Percentiles rank a stretch among this genome's conserved stretches.
Evolutionary conservation across 2,329 filamentous ascomycete genomes (phyloP).

Genomic region (Verticillium isaacii): DNA sequence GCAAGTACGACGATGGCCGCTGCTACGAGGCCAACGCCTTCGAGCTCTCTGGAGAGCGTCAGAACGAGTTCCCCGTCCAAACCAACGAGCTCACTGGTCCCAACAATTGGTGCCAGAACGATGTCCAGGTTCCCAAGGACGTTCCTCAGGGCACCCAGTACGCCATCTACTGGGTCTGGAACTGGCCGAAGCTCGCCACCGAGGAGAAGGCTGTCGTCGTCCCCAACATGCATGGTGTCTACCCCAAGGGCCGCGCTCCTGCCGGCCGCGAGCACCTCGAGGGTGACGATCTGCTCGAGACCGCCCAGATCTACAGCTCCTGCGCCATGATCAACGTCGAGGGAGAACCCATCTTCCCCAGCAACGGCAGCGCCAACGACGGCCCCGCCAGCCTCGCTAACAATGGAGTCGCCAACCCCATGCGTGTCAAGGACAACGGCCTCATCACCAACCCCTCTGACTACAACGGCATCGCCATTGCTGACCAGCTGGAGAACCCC

Average conservation of each 20-base stretch:
- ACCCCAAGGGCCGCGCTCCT: constrained; percentile 22
- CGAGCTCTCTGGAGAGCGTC: constrained; percentile 54
- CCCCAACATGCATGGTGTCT: constrained; percentile 24
- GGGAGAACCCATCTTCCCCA: constrained; percentile 8
- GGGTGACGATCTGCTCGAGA: constrained; percentile 9
- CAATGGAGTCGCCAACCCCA: neutral
- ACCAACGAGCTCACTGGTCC: constrained; percentile 47
- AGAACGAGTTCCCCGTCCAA: constrained; percentile 45
- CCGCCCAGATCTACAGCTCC: constrained; percentile 33
- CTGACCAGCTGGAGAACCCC: constrained; percentile 37
- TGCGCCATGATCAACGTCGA: constrained; percentile 12
- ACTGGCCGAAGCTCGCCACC: constrained; percentile 67
- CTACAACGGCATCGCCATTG: constrained; percentile 37
- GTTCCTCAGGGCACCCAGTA: constrained; percentile 59
- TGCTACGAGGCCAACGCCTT: constrained; percentile 76
- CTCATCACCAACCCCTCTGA: constrained; percentile 31
- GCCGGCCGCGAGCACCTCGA: constrained; percentile 7
- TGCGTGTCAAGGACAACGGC: constrained; percentile 8
- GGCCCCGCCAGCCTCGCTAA: constrained; percentile 8
- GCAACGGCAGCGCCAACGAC: neutral
- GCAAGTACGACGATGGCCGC: constrained; percentile 84
- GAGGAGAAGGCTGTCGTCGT: constrained; percentile 20
- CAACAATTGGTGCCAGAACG: constrained; percentile 75
- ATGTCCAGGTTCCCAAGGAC: constrained; percentile 69
- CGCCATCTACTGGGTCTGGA: constrained; percentile 95